phyloP scores from a whole-genome alignment of 148 eudicot genomes.

The Cornus kousa region DNA sequence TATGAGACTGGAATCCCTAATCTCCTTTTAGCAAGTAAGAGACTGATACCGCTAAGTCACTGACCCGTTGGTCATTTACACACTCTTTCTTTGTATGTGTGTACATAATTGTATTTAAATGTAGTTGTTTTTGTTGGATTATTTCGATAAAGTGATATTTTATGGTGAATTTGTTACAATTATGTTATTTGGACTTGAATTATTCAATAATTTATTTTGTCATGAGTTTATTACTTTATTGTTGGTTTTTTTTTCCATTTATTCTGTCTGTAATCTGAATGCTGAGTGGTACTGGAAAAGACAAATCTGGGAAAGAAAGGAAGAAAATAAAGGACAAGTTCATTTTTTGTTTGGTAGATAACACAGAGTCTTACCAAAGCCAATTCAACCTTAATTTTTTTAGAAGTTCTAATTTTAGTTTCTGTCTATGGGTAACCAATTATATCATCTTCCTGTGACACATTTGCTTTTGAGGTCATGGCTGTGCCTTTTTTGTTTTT shows the following conservation, averaged over 20 bases:
- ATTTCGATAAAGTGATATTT: neutral
- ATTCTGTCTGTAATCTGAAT: no score
- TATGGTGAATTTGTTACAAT: neutral
- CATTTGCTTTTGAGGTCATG: no score
- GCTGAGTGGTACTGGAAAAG: neutral
- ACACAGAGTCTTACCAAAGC: neutral
- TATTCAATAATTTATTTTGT: neutral
- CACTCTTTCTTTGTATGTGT: neutral
- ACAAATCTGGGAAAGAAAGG: neutral
- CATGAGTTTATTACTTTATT: neutral
- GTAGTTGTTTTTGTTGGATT: neutral
- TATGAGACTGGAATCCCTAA: no score
- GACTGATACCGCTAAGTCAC: no score
- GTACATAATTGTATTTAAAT: neutral
- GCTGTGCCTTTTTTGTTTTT: no score
- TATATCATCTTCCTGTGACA: no score
- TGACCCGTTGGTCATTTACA: no score
- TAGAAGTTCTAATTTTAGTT: neutral
- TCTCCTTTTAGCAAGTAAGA: no score
- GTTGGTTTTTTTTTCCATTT: neutral
- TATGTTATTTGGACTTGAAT: neutral
- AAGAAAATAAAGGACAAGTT: neutral
- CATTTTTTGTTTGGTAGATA: neutral
- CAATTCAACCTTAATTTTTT: neutral
- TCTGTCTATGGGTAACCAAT: no score